Evolutionary conservation across 176 grass and related monocot genomes (phyloP), one percentile per base, ranked within the genome.

Genomic region (Rhynchospora breviuscula): DNA sequence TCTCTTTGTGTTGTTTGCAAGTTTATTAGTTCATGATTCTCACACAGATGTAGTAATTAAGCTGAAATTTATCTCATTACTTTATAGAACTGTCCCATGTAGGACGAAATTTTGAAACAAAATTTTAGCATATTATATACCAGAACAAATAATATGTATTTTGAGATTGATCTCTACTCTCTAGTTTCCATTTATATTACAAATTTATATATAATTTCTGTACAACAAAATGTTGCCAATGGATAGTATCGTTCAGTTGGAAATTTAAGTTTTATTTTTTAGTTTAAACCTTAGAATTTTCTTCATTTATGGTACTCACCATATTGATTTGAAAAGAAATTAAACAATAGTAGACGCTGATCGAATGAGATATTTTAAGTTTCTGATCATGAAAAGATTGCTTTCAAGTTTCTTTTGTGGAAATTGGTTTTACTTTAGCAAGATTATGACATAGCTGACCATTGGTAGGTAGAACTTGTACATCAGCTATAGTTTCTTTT

Each of bases 361-460:
- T 86, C 79, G 91, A 68, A 85, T 64, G 79, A 64, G 60, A 82
- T 67, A 31, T 49, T 82, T 82, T 81, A 61, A 81, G 65, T 45
- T 67, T 91, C 63, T 84, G 79, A 93, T 97, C 85, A 93, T 88
- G 87, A 88, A 97, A 89, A 91, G 67, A 91, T 93, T 79, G 90
- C 90, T 91, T 93, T 85, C 60, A 89, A 93, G 87, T 79, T 88
- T 83, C 84, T 59, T 71, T 83, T 69, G 85, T 87, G 79, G 67
- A 81, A 93, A 91, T 86, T 75, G 70, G 85, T 87, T 87, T 84
- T 90, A 89, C 89, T 90, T 49, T 88, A 80, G 77, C 65, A 88
- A 79, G 80, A 80, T 65, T 66, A 56, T 82, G 86, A 68, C 64
- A 43, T 80, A 85, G 85, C 84, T 87, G 83, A 83, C 89, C 89